These are phyloP conservation scores for Geosmithia putterillii DNA, from an alignment of 2,329 filamentous ascomycete genomes.

Conservation along the genomic window DNA sequence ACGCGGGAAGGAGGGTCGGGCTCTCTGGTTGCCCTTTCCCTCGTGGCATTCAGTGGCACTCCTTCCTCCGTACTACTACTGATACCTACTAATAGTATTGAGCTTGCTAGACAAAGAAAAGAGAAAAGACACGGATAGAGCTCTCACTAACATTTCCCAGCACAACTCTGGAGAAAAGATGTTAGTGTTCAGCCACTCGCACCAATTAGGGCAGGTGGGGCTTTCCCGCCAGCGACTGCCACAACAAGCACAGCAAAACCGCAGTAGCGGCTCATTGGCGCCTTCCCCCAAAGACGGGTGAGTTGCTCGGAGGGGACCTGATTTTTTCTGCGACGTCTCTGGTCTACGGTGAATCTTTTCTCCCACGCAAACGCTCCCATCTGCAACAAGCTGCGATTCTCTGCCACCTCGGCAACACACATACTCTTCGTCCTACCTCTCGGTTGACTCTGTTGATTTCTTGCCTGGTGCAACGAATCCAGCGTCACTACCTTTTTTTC, in stretches of 20 bases:
- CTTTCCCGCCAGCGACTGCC: not conserved
- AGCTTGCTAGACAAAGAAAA: too few relatives aligned
- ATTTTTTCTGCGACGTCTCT: conserved; percentile 1
- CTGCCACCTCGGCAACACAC: not conserved
- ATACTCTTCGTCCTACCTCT: not conserved
- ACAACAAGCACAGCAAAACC: not conserved
- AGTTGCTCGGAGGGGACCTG: not conserved
- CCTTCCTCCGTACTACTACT: too few relatives aligned
- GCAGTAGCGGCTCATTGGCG: not conserved
- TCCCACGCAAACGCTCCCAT: not conserved
- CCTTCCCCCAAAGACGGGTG: not conserved
- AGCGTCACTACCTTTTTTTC: not conserved
- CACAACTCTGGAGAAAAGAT: not conserved
- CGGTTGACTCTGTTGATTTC: not conserved
- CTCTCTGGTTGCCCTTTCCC: too few relatives aligned
- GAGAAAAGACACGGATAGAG: too few relatives aligned
- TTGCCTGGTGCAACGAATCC: conserved; percentile 5
- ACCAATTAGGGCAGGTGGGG: not conserved
- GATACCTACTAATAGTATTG: too few relatives aligned
- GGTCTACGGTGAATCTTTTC: not conserved
- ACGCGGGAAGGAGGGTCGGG: too few relatives aligned
- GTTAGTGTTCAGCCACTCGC: not conserved
- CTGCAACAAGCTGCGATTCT: not conserved
- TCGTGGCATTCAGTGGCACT: too few relatives aligned
- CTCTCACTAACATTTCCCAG: not conserved